A percentile compares a stretch with the other conserved stretches of the same genome.
phyloP scores from a whole-genome alignment of 257 asterid species.

The Mitragyna speciosa region DNA sequence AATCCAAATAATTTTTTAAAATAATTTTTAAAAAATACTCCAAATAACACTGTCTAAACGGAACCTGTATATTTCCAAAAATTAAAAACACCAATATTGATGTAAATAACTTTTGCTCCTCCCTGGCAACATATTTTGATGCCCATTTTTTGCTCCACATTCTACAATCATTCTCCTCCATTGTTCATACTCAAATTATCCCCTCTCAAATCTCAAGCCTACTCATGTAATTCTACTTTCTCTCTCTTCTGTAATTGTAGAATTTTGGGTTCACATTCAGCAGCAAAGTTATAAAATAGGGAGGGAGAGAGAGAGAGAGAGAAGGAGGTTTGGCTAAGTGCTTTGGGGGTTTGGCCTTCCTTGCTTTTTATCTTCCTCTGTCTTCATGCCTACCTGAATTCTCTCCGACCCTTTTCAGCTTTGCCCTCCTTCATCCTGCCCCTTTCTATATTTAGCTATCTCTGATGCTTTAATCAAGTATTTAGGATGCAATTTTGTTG shows the following conservation, averaged over 20 bases:
- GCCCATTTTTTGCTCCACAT: not conserved
- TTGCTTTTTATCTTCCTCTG: slow-evolving; percentile 13
- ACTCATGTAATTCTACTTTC: not conserved
- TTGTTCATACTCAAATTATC: not conserved
- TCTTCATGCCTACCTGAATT: slow-evolving; percentile 37
- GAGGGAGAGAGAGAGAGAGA: slow-evolving; percentile 17
- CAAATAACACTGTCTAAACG: too few species aligned
- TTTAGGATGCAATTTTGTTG: slow-evolving; percentile 40
- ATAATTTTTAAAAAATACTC: too few species aligned
- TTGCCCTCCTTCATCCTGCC: not conserved
- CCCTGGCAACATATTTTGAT: not conserved
- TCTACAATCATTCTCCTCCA: not conserved
- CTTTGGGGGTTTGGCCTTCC: slow-evolving; percentile 29
- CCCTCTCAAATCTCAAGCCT: not conserved
- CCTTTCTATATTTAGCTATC: not conserved
- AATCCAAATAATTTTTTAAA: too few species aligned
- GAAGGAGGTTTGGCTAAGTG: slow-evolving; percentile 18
- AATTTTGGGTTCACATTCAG: slow-evolving; percentile 3
- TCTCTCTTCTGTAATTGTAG: not conserved
- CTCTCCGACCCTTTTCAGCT: slow-evolving; percentile 32
- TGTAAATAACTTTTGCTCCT: too few species aligned
- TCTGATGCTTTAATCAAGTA: slow-evolving; percentile 8
- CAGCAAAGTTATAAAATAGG: slow-evolving; percentile 3
- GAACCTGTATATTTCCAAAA: too few species aligned
- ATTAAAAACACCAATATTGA: too few species aligned